Evolutionary conservation across 805 yeast species (phyloP).

Genomic region (Brettanomyces bruxellensis): DNA sequence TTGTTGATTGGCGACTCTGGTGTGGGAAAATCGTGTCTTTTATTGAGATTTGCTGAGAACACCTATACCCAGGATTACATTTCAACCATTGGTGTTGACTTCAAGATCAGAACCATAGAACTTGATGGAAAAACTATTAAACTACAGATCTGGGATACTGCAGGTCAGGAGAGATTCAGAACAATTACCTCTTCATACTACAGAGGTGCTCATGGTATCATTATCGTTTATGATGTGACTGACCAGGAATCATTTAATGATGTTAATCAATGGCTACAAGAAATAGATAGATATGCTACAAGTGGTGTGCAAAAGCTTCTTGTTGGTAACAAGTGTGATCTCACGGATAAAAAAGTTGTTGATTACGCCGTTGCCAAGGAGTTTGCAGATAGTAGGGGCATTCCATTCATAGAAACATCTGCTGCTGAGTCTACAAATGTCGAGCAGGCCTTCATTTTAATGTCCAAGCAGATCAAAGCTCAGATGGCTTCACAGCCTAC

Average conservation of each 20-base stretch:
- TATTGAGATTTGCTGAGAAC: slow-evolving; percentile 93
- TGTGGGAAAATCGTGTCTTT: slow-evolving; percentile 93
- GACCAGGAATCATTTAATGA: slow-evolving; percentile 95
- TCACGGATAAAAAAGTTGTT: slow-evolving; percentile 88
- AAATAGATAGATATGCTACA: slow-evolving; percentile 96
- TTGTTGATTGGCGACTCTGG: slow-evolving; percentile 97
- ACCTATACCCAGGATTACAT: slow-evolving; percentile 95
- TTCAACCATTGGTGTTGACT: slow-evolving; percentile 96
- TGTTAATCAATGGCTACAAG: slow-evolving; percentile 98
- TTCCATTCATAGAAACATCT: slow-evolving; percentile 93
- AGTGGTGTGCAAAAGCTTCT: slow-evolving; percentile 93
- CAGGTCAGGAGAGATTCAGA: slow-evolving; percentile 97
- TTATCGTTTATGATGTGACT: slow-evolving; percentile 95
- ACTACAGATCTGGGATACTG: slow-evolving; percentile 98
- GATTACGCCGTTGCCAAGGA: slow-evolving; percentile 95
- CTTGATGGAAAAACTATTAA: slow-evolving; percentile 95
- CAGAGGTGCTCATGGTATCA: slow-evolving; percentile 98
- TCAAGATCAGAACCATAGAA: slow-evolving; percentile 81
- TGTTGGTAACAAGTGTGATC: slow-evolving; percentile 95
- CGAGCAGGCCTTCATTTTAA: slow-evolving; percentile 95
- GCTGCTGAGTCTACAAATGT: slow-evolving; percentile 94
- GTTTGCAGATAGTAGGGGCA: slow-evolving; percentile 90
- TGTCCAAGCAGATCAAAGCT: slow-evolving; percentile 97
- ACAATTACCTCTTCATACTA: slow-evolving; percentile 96
- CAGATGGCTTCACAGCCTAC: slow-evolving; percentile 64